A percentile compares a stretch with the other conserved stretches of the same genome.
Conservation (phyloP, 495 filamentous ascomycete genomes). For the Extremus antarcticus region DNA sequence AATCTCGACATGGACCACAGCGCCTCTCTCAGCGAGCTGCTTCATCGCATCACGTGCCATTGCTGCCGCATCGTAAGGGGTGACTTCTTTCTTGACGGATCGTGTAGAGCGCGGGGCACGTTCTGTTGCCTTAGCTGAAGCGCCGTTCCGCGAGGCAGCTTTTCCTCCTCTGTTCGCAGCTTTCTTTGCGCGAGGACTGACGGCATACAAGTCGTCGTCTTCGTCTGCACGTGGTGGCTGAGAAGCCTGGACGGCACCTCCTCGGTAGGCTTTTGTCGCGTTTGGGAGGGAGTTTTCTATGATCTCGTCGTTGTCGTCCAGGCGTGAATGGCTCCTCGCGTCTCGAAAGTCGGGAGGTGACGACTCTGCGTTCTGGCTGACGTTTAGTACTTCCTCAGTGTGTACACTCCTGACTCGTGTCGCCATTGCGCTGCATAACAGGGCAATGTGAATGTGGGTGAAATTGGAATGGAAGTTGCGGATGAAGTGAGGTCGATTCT, state of each 20-base stretch:
- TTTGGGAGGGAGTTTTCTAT: conserved; percentile 11
- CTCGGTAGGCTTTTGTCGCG: not conserved
- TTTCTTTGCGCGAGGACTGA: conserved; percentile 7
- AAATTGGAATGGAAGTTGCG: no score
- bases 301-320: not conserved
- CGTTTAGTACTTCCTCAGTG: conserved; percentile 2
- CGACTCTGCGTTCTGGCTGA: conserved; percentile 5
- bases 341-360: not conserved
- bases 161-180: no score
- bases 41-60: not conserved
- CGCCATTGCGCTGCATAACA: not conserved
- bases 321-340: not conserved
- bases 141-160: no score
- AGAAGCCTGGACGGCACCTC: conserved; percentile 2
- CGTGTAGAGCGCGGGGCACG: not conserved
- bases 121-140: not conserved
- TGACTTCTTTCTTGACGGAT: not conserved
- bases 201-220: conserved; percentile 10
- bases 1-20: not conserved
- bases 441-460: no score
- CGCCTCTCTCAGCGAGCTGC: not conserved
- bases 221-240: not conserved
- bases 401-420: not conserved
- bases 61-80: no score
- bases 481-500: conserved; percentile 4